A percentile compares a stretch with the other conserved stretches of the same genome.
Evolutionary conservation across 2,329 filamentous ascomycete genomes (phyloP).

Genomic region (Penicillium sclerotigenum): DNA sequence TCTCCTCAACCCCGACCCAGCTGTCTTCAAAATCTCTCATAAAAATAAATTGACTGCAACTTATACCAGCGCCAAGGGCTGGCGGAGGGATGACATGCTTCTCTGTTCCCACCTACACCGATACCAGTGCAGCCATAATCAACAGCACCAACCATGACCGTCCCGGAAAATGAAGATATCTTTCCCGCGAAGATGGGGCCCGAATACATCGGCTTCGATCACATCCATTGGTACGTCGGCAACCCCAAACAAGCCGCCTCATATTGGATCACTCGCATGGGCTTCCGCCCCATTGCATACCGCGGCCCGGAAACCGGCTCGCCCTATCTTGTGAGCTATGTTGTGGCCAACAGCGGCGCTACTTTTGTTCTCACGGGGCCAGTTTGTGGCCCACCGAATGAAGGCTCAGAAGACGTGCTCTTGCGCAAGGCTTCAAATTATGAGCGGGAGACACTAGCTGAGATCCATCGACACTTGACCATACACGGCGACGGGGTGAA

Average conservation of each 20-base stretch:
- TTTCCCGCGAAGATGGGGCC: constrained; percentile 23
- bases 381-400: constrained; percentile 54
- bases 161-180: constrained; percentile 12
- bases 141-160: not conserved
- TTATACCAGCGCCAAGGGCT: not conserved
- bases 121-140: not conserved
- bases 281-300: constrained; percentile 76
- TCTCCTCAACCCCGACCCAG: not conserved
- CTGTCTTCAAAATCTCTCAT: constrained; percentile 1
- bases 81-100: not conserved
- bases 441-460: constrained; percentile 61
- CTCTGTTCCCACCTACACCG: not conserved
- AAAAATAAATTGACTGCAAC: not conserved
- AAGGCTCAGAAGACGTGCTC: constrained; percentile 57
- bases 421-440: constrained; percentile 40
- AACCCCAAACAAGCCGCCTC: constrained; percentile 89
- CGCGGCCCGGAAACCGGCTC: constrained; percentile 82
- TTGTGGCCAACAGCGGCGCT: constrained; percentile 71
- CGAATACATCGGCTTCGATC: constrained; percentile 65
- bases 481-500: constrained; percentile 86
- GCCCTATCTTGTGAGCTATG: constrained; percentile 72
- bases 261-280: constrained; percentile 80
- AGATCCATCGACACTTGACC: constrained; percentile 76
- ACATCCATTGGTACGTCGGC: constrained; percentile 88
- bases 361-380: constrained; percentile 84